Conservation (phyloP, 2,329 filamentous ascomycete genomes). For the Aureobasidium sp. region DNA sequence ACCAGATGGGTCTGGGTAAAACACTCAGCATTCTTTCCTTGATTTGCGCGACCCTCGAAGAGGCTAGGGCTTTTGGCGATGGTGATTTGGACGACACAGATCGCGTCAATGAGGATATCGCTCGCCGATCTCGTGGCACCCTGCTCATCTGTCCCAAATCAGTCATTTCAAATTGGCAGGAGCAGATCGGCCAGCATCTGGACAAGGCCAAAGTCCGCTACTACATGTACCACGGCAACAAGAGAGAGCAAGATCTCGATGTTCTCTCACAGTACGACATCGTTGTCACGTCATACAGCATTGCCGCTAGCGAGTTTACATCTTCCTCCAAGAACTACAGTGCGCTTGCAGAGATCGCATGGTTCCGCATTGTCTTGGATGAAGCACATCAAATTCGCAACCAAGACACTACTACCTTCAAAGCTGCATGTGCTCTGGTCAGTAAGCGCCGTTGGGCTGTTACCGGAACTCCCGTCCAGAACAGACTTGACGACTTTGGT, state of each 20-base stretch:
- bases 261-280: constrained; percentile 70
- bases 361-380: constrained; percentile 90
- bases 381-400: constrained; percentile 95
- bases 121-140: constrained; percentile 68
- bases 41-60: constrained; percentile 57
- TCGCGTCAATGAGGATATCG: constrained; percentile 35
- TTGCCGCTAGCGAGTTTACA: constrained; percentile 63
- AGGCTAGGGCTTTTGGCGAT: constrained; percentile 56
- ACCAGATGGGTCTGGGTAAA: constrained; percentile 48
- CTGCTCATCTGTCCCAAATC: constrained; percentile 84
- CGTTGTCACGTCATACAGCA: constrained; percentile 89
- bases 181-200: constrained; percentile 81
- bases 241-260: constrained; percentile 61
- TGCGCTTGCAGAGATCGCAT: constrained; percentile 71
- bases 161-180: constrained; percentile 89
- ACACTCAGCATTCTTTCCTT: constrained; percentile 74
- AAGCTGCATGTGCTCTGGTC: constrained; percentile 72
- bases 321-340: constrained; percentile 37
- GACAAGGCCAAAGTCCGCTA: constrained; percentile 57
- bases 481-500: constrained; percentile 82
- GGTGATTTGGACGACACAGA: constrained; percentile 35
- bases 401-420: constrained; percentile 71
- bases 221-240: constrained; percentile 81
- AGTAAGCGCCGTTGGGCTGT: constrained; percentile 88
- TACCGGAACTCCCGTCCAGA: constrained; percentile 95